Evolutionary conservation across 805 yeast species (phyloP), one percentile per base, ranked within the genome.

Genomic region (Candida suzukii): DNA sequence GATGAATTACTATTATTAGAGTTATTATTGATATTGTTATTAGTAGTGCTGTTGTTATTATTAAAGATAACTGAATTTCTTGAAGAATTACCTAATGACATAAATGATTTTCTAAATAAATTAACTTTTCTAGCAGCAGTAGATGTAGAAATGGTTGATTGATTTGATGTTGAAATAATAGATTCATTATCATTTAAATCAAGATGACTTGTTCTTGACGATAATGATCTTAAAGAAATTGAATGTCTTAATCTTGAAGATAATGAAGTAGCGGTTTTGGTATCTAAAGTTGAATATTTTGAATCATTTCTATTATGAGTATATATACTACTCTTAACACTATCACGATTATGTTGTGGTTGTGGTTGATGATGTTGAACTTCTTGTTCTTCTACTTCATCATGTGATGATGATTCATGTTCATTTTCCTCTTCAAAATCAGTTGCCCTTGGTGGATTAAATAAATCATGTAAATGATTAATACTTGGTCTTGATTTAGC

Each of bases 151-250:
- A 13, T 26, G 8, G 29, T 26, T 4, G 29, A 26, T 13, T 26
- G 29, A 13, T 26, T 26, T 4, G 29, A 26, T 10, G 39, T 40
- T 5, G 51, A 42, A 10, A 32, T n/a, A 24, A 47, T 37, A 18
- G 56, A 46, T 16, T 44, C 45, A 26, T 34, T 40, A 39, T 51
- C 51, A 25, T 40, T 43, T 25, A 30, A 39, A 35, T 39, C 45
- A 32, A 44, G 42, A 7, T 32, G 10, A 32, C 16, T 4, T 3
- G 37, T 12, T 22, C 39, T 33, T 9, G 56, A 40, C 10, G 56
- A 40, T 14, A 54, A 47, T 19, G 61, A 57, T 39, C 61, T 46
- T 29, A 60, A 47, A 5, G 63, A 58, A 6, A 59, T 53, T 2
- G 63, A 58, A 43, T 60, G 61, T 41, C 52, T 50, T 16, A 58